Conservation (phyloP, 2,329 filamentous ascomycete species). For the Neobulgaria alba region DNA sequence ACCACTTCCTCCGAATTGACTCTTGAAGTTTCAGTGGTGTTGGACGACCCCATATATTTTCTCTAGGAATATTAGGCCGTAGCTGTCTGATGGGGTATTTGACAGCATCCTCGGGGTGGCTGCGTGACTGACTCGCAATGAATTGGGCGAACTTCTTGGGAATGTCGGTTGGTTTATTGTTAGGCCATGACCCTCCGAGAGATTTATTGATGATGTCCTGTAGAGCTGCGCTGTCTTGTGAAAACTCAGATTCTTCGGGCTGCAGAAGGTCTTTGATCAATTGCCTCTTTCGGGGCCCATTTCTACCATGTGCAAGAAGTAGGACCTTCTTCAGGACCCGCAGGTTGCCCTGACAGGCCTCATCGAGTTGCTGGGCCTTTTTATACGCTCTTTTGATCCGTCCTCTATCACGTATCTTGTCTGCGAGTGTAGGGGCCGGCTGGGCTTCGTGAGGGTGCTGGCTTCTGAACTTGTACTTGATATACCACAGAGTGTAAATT, state of each 20-base stretch:
- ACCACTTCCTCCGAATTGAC: constrained; percentile 40
- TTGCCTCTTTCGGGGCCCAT: constrained; percentile 41
- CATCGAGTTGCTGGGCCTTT: constrained; percentile 40
- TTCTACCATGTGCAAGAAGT: constrained; percentile 42
- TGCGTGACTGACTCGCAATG: constrained; percentile 18
- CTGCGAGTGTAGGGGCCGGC: neutral
- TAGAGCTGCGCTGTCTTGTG: constrained; percentile 35
- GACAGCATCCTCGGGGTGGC: constrained; percentile 7
- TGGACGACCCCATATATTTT: constrained; percentile 43
- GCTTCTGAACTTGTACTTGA: constrained; percentile 36
- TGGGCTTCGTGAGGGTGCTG: neutral
- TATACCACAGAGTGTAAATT: constrained; percentile 34
- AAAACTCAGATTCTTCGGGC: constrained; percentile 27
- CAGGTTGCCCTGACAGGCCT: constrained; percentile 44
- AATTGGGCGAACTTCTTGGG: constrained; percentile 16
- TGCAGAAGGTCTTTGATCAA: constrained; percentile 36
- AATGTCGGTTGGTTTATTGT: constrained; percentile 1
- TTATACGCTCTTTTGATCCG: constrained; percentile 33
- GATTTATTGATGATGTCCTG: constrained; percentile 22
- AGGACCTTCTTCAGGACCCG: constrained; percentile 40
- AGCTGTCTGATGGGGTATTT: constrained; percentile 10
- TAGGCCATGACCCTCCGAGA: neutral
- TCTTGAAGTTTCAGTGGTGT: constrained; percentile 32
- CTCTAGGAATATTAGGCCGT: constrained; percentile 33
- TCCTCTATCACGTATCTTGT: neutral